Evolutionary conservation across 352 stramenopile species (phyloP).

Genomic region (Globisporangium viniferum): DNA sequence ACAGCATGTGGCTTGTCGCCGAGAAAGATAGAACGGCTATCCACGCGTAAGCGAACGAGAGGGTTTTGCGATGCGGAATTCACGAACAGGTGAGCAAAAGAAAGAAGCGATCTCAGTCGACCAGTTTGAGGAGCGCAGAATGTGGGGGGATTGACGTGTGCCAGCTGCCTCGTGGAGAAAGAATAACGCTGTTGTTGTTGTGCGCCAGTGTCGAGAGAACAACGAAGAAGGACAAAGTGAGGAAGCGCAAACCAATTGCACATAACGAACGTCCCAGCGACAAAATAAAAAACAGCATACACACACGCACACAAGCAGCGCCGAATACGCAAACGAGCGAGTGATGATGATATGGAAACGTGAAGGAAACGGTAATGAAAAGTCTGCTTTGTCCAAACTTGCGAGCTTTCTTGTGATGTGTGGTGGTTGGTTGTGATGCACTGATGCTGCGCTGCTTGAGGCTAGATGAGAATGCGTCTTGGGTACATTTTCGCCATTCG

Average conservation of each 20-base stretch:
- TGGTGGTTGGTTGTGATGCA: too few species aligned
- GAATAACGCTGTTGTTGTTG: neutral
- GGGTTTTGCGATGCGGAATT: neutral
- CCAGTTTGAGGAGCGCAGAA: neutral
- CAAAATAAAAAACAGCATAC: too few species aligned
- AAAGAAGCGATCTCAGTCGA: neutral
- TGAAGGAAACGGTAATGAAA: neutral
- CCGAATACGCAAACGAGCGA: neutral
- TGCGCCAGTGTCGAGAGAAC: neutral
- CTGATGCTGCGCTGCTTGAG: too few species aligned
- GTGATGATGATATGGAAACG: neutral
- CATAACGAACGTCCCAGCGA: neutral
- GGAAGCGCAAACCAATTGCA: neutral
- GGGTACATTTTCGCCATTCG: neutral
- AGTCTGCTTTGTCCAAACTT: neutral
- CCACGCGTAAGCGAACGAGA: conserved; percentile 39
- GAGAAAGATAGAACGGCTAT: conserved; percentile 85
- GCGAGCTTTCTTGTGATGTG: too few species aligned
- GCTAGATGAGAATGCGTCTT: neutral
- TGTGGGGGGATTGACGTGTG: neutral
- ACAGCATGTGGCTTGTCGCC: conserved; percentile 80
- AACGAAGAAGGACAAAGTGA: neutral
- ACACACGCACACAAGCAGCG: too few species aligned
- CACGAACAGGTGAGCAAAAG: neutral
- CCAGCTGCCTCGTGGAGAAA: neutral